These are phyloP conservation scores for Saccharata proteae DNA, from an alignment of 2,329 filamentous ascomycete genomes.

Conservation along the genomic window DNA sequence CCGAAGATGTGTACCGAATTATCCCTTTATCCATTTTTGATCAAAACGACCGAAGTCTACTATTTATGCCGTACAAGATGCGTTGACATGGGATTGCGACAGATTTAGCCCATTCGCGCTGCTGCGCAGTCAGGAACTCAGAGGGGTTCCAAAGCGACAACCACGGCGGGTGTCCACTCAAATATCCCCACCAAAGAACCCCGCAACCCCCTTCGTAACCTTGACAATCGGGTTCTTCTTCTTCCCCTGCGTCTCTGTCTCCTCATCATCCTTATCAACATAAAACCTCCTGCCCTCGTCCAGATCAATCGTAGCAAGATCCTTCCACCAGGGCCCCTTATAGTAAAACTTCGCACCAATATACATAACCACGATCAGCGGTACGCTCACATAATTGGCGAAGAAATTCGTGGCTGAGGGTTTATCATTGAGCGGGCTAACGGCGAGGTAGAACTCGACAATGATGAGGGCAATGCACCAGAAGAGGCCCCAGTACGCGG, in stretches of 20 bases:
- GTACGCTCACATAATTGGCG: conserved; percentile 34
- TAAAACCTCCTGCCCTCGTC: conserved; percentile 21
- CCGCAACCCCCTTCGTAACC: conserved; percentile 7
- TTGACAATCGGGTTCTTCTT: conserved; percentile 3
- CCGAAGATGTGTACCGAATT: too few species aligned
- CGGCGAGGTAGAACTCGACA: conserved; percentile 35
- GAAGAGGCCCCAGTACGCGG: conserved; percentile 31
- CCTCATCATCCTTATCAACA: conserved; percentile 10
- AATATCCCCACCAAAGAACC: conserved; percentile 6
- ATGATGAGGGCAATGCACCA: conserved; percentile 35
- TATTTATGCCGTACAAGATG: too few species aligned
- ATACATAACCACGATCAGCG: conserved; percentile 31
- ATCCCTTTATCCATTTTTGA: too few species aligned
- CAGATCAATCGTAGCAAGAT: conserved; percentile 22
- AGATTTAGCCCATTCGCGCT: too few species aligned
- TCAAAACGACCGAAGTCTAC: too few species aligned
- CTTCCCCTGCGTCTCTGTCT: conserved; percentile 7
- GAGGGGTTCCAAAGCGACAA: too few species aligned
- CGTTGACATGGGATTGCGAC: too few species aligned
- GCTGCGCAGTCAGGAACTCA: too few species aligned
- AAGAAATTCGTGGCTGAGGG: conserved; percentile 32
- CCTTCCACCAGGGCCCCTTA: conserved; percentile 24
- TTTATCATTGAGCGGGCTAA: conserved; percentile 30
- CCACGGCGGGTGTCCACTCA: too few species aligned
- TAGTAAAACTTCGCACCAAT: conserved; percentile 30